Evolutionary conservation across 164 flowering plant species (phyloP).

Genomic region (Berberis vulgaris): DNA sequence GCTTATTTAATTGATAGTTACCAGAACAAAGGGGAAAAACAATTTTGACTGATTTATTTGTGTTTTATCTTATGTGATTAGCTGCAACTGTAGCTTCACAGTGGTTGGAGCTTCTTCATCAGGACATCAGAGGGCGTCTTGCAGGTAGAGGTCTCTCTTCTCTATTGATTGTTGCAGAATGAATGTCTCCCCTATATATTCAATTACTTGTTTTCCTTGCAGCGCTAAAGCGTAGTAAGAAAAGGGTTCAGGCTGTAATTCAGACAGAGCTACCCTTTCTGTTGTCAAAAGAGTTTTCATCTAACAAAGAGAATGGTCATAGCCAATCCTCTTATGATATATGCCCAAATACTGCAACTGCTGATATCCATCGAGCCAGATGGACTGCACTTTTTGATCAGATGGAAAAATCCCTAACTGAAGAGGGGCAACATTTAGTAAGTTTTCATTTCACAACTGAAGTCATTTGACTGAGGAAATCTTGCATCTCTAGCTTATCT

Average conservation of each 20-base stretch:
- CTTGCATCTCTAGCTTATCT: background rate
- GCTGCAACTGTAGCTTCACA: constrained; percentile 94
- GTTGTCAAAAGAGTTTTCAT: constrained; percentile 48
- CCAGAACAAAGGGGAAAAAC: background rate
- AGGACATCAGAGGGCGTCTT: constrained; percentile 81
- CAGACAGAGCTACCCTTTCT: constrained; percentile 62
- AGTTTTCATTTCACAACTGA: constrained; percentile 13
- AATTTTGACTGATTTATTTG: constrained; percentile 8
- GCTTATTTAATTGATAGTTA: background rate
- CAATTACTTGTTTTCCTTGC: constrained; percentile 12
- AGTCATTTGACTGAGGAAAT: background rate
- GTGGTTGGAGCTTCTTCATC: constrained; percentile 85
- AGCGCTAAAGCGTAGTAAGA: constrained; percentile 82
- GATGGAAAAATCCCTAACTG: constrained; percentile 71
- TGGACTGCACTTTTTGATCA: constrained; percentile 69
- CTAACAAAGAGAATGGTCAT: constrained; percentile 38
- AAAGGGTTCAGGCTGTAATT: constrained; percentile 61
- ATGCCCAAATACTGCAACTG: constrained; percentile 16
- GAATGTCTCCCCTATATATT: background rate
- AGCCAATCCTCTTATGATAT: constrained; percentile 15
- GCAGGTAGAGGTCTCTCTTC: constrained; percentile 39
- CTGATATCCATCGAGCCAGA: constrained; percentile 46
- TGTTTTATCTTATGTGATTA: constrained; percentile 22
- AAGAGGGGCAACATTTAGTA: constrained; percentile 77
- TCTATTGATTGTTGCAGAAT: background rate